These are phyloP conservation scores for Pseudogymnoascus sp. DNA, from an alignment of 2,329 filamentous ascomycete species.

Conservation along the genomic window DNA sequence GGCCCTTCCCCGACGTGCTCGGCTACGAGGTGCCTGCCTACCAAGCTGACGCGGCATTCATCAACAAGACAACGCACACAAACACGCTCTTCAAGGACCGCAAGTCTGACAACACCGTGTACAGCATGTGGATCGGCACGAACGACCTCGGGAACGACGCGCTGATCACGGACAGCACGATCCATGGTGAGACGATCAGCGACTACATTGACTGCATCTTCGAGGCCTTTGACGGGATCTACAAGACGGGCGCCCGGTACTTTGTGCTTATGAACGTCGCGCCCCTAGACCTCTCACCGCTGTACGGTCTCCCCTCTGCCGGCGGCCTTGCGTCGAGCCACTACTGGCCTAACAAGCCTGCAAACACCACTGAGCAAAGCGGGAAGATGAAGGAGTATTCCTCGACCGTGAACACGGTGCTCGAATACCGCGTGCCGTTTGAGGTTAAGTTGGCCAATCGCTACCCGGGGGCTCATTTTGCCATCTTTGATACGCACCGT, in stretches of 20 bases:
- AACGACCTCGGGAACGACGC: conserved; percentile 65
- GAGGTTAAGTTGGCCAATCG: conserved; percentile 37
- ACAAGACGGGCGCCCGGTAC: conserved; percentile 57
- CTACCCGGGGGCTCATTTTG: conserved; percentile 53
- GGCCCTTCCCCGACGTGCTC: conserved; percentile 52
- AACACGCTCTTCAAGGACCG: conserved; percentile 38
- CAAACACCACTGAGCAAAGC: conserved; percentile 41
- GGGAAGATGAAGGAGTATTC: conserved; percentile 45
- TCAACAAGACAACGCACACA: conserved; percentile 25
- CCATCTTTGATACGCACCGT: conserved; percentile 59
- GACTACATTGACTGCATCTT: conserved; percentile 65
- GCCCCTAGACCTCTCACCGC: conserved; percentile 59
- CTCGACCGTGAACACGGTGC: conserved; percentile 41
- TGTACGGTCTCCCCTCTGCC: conserved; percentile 48
- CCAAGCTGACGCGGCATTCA: conserved; percentile 38
- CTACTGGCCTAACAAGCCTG: conserved; percentile 39
- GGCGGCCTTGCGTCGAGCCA: conserved; percentile 36
- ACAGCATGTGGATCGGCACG: conserved; percentile 72
- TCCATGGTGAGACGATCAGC: conserved; percentile 47
- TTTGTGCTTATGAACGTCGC: conserved; percentile 66
- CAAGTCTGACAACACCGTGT: conserved; percentile 55
- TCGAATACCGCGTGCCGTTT: conserved; percentile 43
- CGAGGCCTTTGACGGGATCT: conserved; percentile 52
- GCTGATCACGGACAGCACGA: conserved; percentile 59
- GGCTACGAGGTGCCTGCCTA: conserved; percentile 56